Evolutionary conservation across 2,329 filamentous ascomycete species (phyloP), one percentile per base, ranked within the genome.

Genomic region (Fusarium torreyae): DNA sequence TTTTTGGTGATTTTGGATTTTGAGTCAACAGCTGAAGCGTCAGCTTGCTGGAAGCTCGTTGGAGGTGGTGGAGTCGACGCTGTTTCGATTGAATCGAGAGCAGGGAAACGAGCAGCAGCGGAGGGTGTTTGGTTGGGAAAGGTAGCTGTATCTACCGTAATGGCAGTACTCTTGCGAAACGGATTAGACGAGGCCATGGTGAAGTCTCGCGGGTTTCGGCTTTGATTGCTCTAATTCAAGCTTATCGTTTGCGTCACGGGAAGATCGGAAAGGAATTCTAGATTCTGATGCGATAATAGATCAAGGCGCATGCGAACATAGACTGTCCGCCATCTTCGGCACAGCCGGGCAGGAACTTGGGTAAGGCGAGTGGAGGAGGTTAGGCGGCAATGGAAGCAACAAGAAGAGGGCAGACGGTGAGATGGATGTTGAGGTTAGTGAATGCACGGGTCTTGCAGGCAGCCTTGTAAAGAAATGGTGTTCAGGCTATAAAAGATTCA

Each of bases 1-100:
- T 88, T 91, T 80, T 92, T 91, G 62, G 87, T 83, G 39, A 88
- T 82, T 81, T 86, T 92, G 40, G 77, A 76, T 68, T 79, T 85
- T 50, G 63, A 70, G 72, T 82, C 69, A 74, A 78, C 38, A 64
- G 75, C 78, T 57, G 80, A 76, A 43, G 76, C 74, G 24, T 76
- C 76, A 43, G 52, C 54, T 57, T 67, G 49, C 66, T 61, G 57
- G 50, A 72, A 76, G 49, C 65, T 76, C 17, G 73, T 75, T 15
- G 68, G 68, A 44, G 76, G 75, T 22, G 72, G 73, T 28, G 63
- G 63, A 13, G 63, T 64, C 74, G 76, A 28, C 66, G 76, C 63
- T 56, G 75, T 69, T 65, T 75, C 74, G 62, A 76, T 73, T 48
- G 74, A 66, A 45, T 78, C 73, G 60, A 80, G 75, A 57, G 75